Evolutionary conservation across 2,329 filamentous ascomycete species (phyloP), one percentile per base, ranked within the genome.

Genomic region (Acrocalymma vagum): DNA sequence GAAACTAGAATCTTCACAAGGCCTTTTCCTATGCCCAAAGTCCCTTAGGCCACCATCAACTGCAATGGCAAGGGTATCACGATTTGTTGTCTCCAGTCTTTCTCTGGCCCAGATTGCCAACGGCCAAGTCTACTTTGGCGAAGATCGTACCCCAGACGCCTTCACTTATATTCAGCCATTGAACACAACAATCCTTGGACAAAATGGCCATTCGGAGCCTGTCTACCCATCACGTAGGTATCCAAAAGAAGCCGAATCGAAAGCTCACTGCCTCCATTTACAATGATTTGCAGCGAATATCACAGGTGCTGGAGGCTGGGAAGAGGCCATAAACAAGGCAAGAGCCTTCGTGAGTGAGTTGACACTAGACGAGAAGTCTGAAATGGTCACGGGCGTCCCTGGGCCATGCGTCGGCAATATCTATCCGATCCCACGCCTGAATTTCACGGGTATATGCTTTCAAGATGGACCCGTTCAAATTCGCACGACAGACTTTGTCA

Each of bases 251-350:
- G 5, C 11, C 32, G 4, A 8, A 26, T 25, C n/a, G 22, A 15
- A 3, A 17, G 10, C 16, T 25, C 5, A 17, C 32, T n/a, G n/a
- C n/a, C n/a, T n/a, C n/a, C n/a, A n/a, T n/a, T n/a, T n/a, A n/a
- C n/a, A 84, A 86, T n/a, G n/a, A n/a, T n/a, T n/a, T n/a, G n/a
- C n/a, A 45, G 49, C 48, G 21, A 51, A 51, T 21, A 47, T 47
- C 21, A 51, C 48, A 5, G 48, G 51, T 20, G 20, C 28, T 9
- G 51, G 51, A 27, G 51, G 45, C 30, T 96, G 91, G 92, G 80
- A 80, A 9, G 81, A 86, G 43, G 91, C 88, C 65, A 96, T 95
- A 66, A 73, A 74, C 28, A 92, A 91, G 67, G 50, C 50, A 5
- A 32, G 35, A 31, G 48, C 30, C 9, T 54, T 56, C 24, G 31